Evolutionary conservation across 2,329 filamentous ascomycete species (phyloP).

Genomic region (Pseudocercospora vitis): DNA sequence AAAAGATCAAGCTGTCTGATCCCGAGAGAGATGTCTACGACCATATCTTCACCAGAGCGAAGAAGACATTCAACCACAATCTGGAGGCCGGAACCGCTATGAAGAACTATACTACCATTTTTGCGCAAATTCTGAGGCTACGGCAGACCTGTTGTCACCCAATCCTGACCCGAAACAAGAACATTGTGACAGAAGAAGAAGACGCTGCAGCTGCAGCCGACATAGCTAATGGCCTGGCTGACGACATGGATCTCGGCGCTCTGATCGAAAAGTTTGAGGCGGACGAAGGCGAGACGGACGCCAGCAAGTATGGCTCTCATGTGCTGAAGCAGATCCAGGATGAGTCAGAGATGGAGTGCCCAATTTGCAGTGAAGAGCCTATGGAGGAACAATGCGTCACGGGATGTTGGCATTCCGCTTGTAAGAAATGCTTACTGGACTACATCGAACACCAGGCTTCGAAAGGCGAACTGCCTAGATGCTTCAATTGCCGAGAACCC

Average conservation of each 20-base stretch:
- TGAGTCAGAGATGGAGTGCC: conserved; percentile 85
- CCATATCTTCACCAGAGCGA: conserved; percentile 80
- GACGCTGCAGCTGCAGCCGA: conserved; percentile 77
- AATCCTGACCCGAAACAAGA: conserved; percentile 79
- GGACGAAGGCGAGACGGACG: conserved; percentile 56
- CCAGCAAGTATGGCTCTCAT: conserved; percentile 78
- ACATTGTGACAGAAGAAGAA: conserved; percentile 82
- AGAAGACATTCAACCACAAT: conserved; percentile 79
- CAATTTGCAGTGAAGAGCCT: conserved; percentile 90
- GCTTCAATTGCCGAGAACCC: conserved; percentile 84
- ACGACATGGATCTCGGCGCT: conserved; percentile 92
- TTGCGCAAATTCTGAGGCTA: conserved; percentile 90
- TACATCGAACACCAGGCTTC: conserved; percentile 86
- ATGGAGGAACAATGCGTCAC: conserved; percentile 95
- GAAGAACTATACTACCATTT: conserved; percentile 95
- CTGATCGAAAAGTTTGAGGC: conserved; percentile 79
- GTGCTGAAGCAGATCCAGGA: conserved; percentile 88
- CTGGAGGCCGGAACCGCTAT: conserved; percentile 88
- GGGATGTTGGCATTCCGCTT: conserved; percentile 96
- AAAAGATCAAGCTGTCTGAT: conserved; percentile 80
- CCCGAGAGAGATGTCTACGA: conserved; percentile 90
- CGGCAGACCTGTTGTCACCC: conserved; percentile 95
- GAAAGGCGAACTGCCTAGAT: conserved; percentile 72
- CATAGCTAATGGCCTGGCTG: conserved; percentile 74
- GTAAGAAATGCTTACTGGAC: conserved; percentile 86